Percentiles rank a stretch among this genome's conserved stretches.
Evolutionary conservation across 2,329 filamentous ascomycete species (phyloP).

Genomic region (Xylaria sp.): DNA sequence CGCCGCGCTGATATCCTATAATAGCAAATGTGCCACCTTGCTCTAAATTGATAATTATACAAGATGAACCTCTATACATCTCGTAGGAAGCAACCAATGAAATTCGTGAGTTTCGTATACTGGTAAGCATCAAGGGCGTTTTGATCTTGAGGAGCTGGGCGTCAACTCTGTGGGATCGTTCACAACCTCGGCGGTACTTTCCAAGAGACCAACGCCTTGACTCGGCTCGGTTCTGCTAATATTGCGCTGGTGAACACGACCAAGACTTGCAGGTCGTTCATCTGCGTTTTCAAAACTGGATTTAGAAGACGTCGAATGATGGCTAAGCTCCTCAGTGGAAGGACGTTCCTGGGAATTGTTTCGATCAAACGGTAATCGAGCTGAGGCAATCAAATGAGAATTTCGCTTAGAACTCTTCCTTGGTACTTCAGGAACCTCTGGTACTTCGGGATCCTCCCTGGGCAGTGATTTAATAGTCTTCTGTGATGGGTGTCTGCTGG

Average conservation of each 20-base stretch:
- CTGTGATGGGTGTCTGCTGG: slow-evolving; percentile 56
- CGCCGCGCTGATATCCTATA: slow-evolving; percentile 38
- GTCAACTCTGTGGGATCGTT: slow-evolving; percentile 52
- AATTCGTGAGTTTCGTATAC: slow-evolving; percentile 39
- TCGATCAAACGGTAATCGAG: slow-evolving; percentile 67
- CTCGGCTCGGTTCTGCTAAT: slow-evolving; percentile 65
- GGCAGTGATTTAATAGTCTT: slow-evolving; percentile 50
- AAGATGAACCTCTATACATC: slow-evolving; percentile 34
- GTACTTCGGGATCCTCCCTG: slow-evolving; percentile 41
- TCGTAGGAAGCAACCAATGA: slow-evolving; percentile 27
- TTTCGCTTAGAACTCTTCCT: slow-evolving; percentile 77
- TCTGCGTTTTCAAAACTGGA: slow-evolving; percentile 49
- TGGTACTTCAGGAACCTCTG: slow-evolving; percentile 67
- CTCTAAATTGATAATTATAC: slow-evolving; percentile 38
- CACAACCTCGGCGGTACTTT: slow-evolving; percentile 67
- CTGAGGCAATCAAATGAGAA: slow-evolving; percentile 48
- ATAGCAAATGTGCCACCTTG: slow-evolving; percentile 33
- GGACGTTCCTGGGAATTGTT: slow-evolving; percentile 62
- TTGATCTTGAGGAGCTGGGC: slow-evolving; percentile 33
- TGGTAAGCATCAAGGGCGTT: slow-evolving; percentile 17
- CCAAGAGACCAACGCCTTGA: slow-evolving; percentile 59
- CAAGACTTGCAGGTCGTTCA: slow-evolving; percentile 64
- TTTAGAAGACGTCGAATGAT: slow-evolving; percentile 52
- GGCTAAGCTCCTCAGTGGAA: slow-evolving; percentile 60
- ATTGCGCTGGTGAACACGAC: slow-evolving; percentile 67